Percentiles rank a stretch among this genome's conserved stretches.
These are phyloP conservation scores for Penicilliopsis zonata DNA, from an alignment of 495 filamentous ascomycete species.

Conservation along the genomic window DNA sequence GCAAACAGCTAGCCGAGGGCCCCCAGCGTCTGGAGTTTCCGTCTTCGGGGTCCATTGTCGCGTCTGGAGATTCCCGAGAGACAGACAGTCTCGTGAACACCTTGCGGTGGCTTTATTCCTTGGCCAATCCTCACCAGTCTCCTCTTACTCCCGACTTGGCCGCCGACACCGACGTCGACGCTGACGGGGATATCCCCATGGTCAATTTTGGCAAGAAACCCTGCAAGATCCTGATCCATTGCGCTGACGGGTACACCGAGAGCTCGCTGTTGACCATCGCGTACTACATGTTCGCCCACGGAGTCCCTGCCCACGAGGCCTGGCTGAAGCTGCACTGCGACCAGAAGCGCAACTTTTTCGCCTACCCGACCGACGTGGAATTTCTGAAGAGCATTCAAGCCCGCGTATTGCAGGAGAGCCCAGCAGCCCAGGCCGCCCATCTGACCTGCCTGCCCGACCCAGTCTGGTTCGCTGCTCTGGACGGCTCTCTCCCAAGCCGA, in stretches of 20 bases:
- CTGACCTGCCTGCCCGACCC: slow-evolving; percentile 41
- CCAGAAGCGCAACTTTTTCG: slow-evolving; percentile 86
- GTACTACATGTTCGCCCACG: slow-evolving; percentile 84
- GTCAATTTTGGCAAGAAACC: slow-evolving; percentile 20
- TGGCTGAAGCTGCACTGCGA: slow-evolving; percentile 77
- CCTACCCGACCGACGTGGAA: slow-evolving; percentile 80
- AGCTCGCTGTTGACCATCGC: slow-evolving; percentile 76
- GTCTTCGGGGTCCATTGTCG: slow-evolving; percentile 78
- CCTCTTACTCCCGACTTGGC: too few relatives aligned
- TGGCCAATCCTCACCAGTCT: slow-evolving; percentile 49
- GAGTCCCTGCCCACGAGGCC: slow-evolving; percentile 64
- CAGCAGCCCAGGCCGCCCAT: slow-evolving; percentile 13
- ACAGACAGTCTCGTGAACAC: slow-evolving; percentile 73
- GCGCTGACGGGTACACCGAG: slow-evolving; percentile 93
- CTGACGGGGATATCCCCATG: slow-evolving; percentile 47
- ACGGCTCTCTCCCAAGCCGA: slow-evolving; percentile 82
- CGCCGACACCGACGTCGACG: slow-evolving; percentile 32
- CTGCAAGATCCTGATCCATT: slow-evolving; percentile 76
- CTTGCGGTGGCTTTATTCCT: slow-evolving; percentile 78
- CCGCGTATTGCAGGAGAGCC: slow-evolving; percentile 51
- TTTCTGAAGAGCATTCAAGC: slow-evolving; percentile 64
- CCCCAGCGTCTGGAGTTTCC: slow-evolving; percentile 71
- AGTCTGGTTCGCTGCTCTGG: slow-evolving; percentile 70
- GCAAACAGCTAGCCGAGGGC: slow-evolving; percentile 41
- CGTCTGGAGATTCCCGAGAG: slow-evolving; percentile 66